These are phyloP conservation scores for Saccharum hybrid DNA, from an alignment of 202 grass and related monocot genomes.

Conservation along the genomic window DNA sequence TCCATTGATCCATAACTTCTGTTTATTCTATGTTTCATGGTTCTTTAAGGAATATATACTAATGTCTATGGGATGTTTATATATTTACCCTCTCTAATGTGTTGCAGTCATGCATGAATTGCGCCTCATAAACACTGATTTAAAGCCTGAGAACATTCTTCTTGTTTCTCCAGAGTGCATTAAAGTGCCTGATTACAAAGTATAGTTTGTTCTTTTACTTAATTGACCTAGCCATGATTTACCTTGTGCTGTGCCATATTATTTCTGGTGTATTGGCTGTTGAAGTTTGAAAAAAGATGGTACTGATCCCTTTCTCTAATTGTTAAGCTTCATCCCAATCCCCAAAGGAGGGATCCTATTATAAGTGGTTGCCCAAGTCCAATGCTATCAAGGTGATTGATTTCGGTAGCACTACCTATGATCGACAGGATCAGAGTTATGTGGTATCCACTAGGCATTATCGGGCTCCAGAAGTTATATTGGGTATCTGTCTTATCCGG, in stretches of 20 bases:
- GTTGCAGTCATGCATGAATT: constrained; percentile 99
- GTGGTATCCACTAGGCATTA: constrained; percentile 94
- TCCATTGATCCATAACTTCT: constrained; percentile 28
- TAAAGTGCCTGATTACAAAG: constrained; percentile 98
- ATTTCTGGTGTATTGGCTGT: neutral
- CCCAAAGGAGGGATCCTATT: constrained; percentile 75
- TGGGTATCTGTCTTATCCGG: constrained; percentile 56
- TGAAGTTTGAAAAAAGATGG: neutral
- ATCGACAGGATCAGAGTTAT: constrained; percentile 70
- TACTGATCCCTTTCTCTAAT: constrained; percentile 27
- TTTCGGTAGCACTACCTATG: constrained; percentile 91
- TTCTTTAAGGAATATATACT: constrained; percentile 39
- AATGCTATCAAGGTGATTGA: constrained; percentile 97
- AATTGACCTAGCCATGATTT: neutral
- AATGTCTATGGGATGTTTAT: constrained; percentile 33
- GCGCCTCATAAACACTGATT: constrained; percentile 99
- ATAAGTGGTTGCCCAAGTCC: constrained; percentile 78
- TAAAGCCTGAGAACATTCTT: constrained; percentile 99
- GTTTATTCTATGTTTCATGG: constrained; percentile 8
- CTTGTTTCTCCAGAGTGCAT: constrained; percentile 96
- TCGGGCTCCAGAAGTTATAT: constrained; percentile 90
- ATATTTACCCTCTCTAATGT: constrained; percentile 65
- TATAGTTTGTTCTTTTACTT: constrained; percentile 64
- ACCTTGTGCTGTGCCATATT: neutral
- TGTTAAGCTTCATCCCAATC: constrained; percentile 66